Evolutionary conservation across 2,329 filamentous ascomycete genomes (phyloP).

Genomic region (Penicillium sp.): DNA sequence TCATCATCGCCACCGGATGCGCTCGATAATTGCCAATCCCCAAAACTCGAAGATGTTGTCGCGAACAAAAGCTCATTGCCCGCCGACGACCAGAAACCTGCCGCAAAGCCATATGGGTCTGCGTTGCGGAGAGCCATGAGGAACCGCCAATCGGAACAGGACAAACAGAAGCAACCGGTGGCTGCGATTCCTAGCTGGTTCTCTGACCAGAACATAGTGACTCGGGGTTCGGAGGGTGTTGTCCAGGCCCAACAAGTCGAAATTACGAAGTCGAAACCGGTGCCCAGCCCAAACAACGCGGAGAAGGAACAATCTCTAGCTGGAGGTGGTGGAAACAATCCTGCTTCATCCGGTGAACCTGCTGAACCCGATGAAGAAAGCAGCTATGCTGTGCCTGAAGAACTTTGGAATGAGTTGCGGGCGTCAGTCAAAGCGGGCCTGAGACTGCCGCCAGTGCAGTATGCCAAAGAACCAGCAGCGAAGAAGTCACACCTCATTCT

Average conservation of each 20-base stretch:
- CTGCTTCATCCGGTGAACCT: conserved; percentile 18
- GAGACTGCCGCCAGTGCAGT: conserved; percentile 40
- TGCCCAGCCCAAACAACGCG: conserved; percentile 16
- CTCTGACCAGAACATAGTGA: conserved; percentile 34
- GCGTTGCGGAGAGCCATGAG: conserved; percentile 40
- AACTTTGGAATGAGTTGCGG: conserved; percentile 50
- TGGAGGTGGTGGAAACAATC: conserved; percentile 27
- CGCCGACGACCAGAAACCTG: conserved; percentile 20
- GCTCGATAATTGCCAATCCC: conserved; percentile 21
- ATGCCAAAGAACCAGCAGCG: conserved; percentile 48
- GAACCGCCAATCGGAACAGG: conserved; percentile 29
- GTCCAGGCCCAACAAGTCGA: conserved; percentile 24
- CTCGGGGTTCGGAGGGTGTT: conserved; percentile 18
- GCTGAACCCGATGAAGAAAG: conserved; percentile 14
- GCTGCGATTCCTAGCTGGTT: conserved; percentile 41
- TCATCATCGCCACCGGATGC: conserved; percentile 21
- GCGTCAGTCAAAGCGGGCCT: conserved; percentile 55
- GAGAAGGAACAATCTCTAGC: conserved; percentile 10
- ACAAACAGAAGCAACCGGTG: conserved; percentile 16
- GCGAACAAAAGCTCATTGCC: conserved; percentile 15
- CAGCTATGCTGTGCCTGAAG: conserved; percentile 42
- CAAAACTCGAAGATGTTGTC: conserved; percentile 15
- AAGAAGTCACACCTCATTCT: conserved; percentile 59
- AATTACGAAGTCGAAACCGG: conserved; percentile 24
- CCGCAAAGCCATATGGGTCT: conserved; percentile 39